Evolutionary conservation across 208 protist genomes (phyloP), one percentile per base, ranked within the genome.

Genomic region (Trypanosoma rangeli): DNA sequence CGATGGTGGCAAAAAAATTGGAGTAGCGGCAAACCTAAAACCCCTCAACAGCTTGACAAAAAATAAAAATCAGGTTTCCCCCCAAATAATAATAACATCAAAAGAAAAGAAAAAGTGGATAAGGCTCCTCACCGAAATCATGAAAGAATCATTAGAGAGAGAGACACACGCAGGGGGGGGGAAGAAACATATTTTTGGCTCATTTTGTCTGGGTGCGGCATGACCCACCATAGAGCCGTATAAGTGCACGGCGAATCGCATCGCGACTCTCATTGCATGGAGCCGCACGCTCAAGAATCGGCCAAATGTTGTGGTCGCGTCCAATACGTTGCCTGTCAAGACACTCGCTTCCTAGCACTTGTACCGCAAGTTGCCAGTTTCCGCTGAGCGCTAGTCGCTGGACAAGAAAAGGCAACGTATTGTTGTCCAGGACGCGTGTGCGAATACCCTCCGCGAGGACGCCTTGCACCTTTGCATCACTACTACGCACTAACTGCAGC

Each of bases 391-490:
- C 80, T 3, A 87, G 78, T 13, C 80, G 77, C 68, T 95, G 90
- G 7, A 93, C 28, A 2, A 95, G 65, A n/a, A 95, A 62, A 0
- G 80, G 87, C 7, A 95, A 75, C 0, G 86, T 87, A 55, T 82
- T 79, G 61, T 79, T 85, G 70, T 92, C 80, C 7, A 95, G 16
- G 1, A 86, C 78, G 24, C 80, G 73, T 70, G 88, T 82, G n/a
- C 83, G 80, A 35, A 91, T 81, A 0, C 81, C 84, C 12, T 79
- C 78, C 0, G 64, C 60, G 20, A 95, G 63, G 22, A 74, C 22
- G 54, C 76, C 74, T 31, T 89, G 78, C 20, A 95, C 57, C 5
- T 71, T 67, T 2, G 64, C 73, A 22, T 69, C 57, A 56, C 76
- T 79, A 10, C 52, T 15, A 53, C 70, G 76, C 7, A 64, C 64